Evolutionary conservation across 2,329 filamentous ascomycete genomes (phyloP), one percentile per base, ranked within the genome.

Genomic region (Aspergillus sp.): DNA sequence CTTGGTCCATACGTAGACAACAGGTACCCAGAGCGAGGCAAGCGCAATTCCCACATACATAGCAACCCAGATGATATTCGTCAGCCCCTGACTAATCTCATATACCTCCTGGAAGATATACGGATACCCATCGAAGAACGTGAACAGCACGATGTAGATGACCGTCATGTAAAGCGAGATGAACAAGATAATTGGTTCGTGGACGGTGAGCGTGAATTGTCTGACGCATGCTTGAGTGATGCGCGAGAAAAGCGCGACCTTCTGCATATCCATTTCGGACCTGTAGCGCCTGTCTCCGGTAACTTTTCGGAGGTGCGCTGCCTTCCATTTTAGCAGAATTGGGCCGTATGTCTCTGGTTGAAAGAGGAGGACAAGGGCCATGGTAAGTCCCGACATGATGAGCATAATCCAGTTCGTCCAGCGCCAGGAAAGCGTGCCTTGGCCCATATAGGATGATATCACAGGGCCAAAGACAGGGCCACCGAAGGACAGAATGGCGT

Each of bases 71-170:
- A 79, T 79, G 7, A 83, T 75, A 25, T 82, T 82, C 2, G 80
- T 82, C n/a, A 56, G 15, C 0, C 81, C 82, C 49, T 79, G 72
- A 0, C 79, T 81, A 7, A 83, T 76, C 9, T 74, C 75, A 67
- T 86, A 82, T 0, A 80, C 83, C 3, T 82, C 74, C 34, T 74
- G 72, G 73, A 86, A 85, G 68, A 85, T 81, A 70, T 79, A 83
- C 9, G 80, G 76, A 66, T 83, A 85, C 1, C 83, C 83, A 13
- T 82, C 80, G 46, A 77, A 72, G 63, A 77, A 76, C 7, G 73
- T 75, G 58, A 75, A 77, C 1, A 77, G 62, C 19, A 76, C 66
- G 46, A 76, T 74, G 61, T 76, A 77, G n/a, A 77, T 58, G 5
- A 77, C 66, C 6, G 69, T 71, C 67, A 77, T 69, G 54, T 77